Percentiles rank a stretch among this genome's conserved stretches.
These are phyloP conservation scores for Neopestalotiopsis clavispora DNA, from an alignment of 2,329 filamentous ascomycete species.

Conservation along the genomic window DNA sequence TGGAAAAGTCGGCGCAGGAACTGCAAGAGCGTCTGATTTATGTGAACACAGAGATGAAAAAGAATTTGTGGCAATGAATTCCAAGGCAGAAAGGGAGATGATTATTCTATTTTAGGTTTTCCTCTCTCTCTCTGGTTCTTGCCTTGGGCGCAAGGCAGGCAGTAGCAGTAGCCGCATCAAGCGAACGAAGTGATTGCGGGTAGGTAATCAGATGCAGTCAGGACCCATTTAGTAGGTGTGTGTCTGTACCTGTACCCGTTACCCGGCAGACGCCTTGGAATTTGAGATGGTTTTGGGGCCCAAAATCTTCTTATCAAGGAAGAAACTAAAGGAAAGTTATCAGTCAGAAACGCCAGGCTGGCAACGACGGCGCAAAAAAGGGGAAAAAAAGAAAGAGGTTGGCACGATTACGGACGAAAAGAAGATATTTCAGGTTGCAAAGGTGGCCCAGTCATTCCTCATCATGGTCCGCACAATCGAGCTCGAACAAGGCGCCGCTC, in stretches of 20 bases:
- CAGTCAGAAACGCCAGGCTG: not conserved
- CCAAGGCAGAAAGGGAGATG: not conserved
- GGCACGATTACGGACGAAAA: not conserved
- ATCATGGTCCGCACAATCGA: not conserved
- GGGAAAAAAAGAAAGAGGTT: not conserved
- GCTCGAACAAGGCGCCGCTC: not conserved
- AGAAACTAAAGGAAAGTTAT: not conserved
- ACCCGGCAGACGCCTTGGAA: not conserved
- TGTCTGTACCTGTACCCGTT: not conserved
- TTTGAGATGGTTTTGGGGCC: not conserved
- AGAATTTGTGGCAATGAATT: not conserved
- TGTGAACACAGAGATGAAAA: not conserved
- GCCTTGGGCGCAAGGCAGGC: slow-evolving; percentile 3
- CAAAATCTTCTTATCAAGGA: not conserved
- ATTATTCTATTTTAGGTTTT: not conserved
- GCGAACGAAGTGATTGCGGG: slow-evolving; percentile 1
- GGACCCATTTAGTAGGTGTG: not conserved
- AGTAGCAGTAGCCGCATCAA: slow-evolving; percentile 8
- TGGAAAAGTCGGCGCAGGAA: not conserved
- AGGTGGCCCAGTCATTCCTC: not conserved
- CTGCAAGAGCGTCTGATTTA: not conserved
- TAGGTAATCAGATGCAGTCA: not conserved
- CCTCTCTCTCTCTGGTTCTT: not conserved
- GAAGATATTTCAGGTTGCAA: not conserved
- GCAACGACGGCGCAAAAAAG: not conserved